Evolutionary conservation across 176 grass and related monocot species (phyloP).

Genomic region (Triticum timopheevii): DNA sequence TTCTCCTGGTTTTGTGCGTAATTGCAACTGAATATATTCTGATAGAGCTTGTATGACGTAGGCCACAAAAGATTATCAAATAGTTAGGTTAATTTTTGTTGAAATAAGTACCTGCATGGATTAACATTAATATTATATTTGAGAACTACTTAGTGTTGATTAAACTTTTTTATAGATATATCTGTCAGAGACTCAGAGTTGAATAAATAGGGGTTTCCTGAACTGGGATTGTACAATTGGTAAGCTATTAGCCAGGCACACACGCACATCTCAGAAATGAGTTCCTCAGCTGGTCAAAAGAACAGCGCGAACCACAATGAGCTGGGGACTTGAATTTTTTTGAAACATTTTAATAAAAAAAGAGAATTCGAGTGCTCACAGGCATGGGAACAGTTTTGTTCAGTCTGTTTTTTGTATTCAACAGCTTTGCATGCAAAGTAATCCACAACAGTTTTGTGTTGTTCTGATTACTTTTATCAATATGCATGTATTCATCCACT

Average conservation of each 20-base stretch:
- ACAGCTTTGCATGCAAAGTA: not conserved
- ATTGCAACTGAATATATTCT: not conserved
- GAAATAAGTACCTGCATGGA: no score
- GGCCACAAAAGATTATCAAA: not conserved
- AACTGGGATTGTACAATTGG: not conserved
- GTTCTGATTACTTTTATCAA: not conserved
- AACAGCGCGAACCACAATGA: not conserved
- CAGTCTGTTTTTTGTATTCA: not conserved
- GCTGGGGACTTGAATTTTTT: not conserved
- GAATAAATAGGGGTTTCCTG: not conserved
- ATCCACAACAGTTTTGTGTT: not conserved
- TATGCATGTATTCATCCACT: not conserved
- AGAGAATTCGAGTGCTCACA: not conserved
- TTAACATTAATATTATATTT: not conserved
- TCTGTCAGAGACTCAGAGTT: not conserved
- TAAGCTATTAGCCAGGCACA: not conserved
- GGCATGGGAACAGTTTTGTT: not conserved
- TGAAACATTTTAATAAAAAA: not conserved
- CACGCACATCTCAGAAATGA: not conserved
- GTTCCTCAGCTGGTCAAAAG: not conserved
- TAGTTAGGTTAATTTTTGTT: not conserved
- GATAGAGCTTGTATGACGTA: not conserved
- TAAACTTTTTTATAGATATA: not conserved
- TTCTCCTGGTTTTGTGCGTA: not conserved
- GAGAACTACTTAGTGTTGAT: not conserved